Conservation (phyloP, 768 basidiomycete species). For the Agrocybe praecox region DNA sequence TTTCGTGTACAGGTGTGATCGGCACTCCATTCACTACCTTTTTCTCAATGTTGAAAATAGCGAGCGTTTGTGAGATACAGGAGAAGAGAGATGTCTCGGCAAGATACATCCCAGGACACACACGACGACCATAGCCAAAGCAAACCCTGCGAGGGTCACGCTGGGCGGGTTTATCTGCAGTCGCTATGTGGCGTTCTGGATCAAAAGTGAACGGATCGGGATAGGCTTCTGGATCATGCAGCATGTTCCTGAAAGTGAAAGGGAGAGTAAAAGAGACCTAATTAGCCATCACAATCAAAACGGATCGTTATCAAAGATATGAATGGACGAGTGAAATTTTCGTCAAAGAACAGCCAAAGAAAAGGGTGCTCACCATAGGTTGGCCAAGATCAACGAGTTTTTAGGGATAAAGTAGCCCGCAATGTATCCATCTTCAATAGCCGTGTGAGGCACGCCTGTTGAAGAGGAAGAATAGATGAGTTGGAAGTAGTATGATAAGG, state of each 20-base stretch:
- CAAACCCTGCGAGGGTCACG: conserved; percentile 41
- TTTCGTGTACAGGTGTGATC: conserved; percentile 45
- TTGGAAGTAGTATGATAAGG: not conserved
- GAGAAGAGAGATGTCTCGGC: conserved; percentile 55
- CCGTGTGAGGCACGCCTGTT: conserved; percentile 46
- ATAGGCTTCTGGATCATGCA: conserved; percentile 50
- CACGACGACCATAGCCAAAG: conserved; percentile 52
- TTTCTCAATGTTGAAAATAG: conserved; percentile 50
- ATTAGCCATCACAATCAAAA: no score
- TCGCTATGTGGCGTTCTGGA: conserved; percentile 46
- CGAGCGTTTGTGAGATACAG: conserved; percentile 43
- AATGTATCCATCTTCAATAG: conserved; percentile 44
- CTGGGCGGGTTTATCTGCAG: conserved; percentile 30
- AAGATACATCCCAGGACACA: conserved; percentile 51
- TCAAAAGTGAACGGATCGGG: conserved; percentile 51
- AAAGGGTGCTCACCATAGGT: conserved; percentile 42
- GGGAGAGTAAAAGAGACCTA: not conserved
- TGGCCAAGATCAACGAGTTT: conserved; percentile 44
- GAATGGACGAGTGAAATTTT: no score
- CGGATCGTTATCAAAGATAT: no score
- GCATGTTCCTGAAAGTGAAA: conserved; percentile 44
- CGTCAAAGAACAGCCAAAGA: no score
- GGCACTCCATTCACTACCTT: conserved; percentile 45
- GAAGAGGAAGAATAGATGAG: not conserved
- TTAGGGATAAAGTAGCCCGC: conserved; percentile 52